Evolutionary conservation across 208 protist species (phyloP).

Genomic region (Spongospora subterranea): DNA sequence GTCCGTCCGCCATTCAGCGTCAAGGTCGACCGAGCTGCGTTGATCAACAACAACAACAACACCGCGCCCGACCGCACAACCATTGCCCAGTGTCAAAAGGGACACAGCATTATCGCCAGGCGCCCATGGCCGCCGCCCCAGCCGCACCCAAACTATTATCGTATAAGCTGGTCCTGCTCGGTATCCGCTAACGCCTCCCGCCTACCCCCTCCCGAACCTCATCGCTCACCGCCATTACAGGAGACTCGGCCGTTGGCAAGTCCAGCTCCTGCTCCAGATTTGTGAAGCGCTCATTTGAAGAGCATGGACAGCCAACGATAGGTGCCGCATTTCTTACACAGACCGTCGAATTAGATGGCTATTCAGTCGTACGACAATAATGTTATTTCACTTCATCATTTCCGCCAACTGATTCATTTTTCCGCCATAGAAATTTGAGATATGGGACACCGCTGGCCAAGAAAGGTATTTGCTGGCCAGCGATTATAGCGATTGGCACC

Average conservation of each 20-base stretch:
- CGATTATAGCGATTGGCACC: background rate
- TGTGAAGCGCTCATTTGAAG: constrained; percentile 87
- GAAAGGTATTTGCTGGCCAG: constrained; percentile 76
- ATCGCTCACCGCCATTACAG: background rate
- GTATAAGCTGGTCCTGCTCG: constrained; percentile 85
- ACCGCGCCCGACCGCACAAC: too few relatives aligned
- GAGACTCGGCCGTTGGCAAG: constrained; percentile 87
- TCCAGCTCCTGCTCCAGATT: constrained; percentile 84
- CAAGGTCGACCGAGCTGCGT: too few relatives aligned
- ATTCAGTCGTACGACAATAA: constrained; percentile 78
- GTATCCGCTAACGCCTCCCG: background rate
- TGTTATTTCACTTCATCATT: background rate
- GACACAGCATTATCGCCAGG: too few relatives aligned
- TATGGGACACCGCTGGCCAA: constrained; percentile 86
- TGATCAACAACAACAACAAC: too few relatives aligned
- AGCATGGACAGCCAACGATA: constrained; percentile 89
- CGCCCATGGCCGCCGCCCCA: background rate
- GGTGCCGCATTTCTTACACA: constrained; percentile 89
- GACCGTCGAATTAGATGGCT: constrained; percentile 85
- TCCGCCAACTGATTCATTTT: background rate
- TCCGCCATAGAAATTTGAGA: constrained; percentile 82
- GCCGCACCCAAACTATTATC: constrained; percentile 67
- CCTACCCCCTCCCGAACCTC: background rate
- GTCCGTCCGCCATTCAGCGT: too few relatives aligned
- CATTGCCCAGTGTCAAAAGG: too few relatives aligned